Evolutionary conservation across 495 filamentous ascomycete genomes (phyloP), one percentile per base, ranked within the genome.

Genomic region (Aspergillus carlsbadensis): DNA sequence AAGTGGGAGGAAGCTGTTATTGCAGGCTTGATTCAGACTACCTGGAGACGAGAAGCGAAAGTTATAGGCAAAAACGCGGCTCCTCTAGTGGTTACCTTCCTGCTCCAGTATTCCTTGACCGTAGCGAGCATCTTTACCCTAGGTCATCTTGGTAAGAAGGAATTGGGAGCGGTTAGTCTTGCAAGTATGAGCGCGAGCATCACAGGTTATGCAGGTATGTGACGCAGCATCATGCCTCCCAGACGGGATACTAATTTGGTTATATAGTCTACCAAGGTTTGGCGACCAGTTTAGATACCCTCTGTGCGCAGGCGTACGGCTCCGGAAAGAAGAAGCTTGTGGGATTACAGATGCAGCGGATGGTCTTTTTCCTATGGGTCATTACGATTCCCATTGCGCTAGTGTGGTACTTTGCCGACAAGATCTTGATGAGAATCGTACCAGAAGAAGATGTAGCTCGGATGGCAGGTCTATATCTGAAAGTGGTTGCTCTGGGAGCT

Each of bases 1-100:
- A 86, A 88, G 71, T 96, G 91, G 91, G 87, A 91, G 52, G 85
- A 87, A 35, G 89, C 90, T 2, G 89, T 92, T 10, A 76, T 80
- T 0, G 79, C 83, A 3, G 89, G 89, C 7, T 73, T 79, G 55
- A 88, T 95, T 57, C 84, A 88, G 46, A 96, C 91, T 3, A 91
- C 90, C 0, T 95, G 90, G 88, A 83, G 84, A 61, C 81, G 89
- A 55, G 91, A 96, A 74, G 80, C 85, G 1, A 84, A 87, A 67
- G 87, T 89, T 0, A 74, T 92, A 33, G 64, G 69, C 5, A 75
- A 73, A 61, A 87, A 87, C 63, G 84, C 83, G n/a, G 70, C 75
- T 15, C 85, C 87, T 0, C 72, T 90, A 18, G 84, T 90, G 48
- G 65, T 87, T 34, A 90, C 87, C 6, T 91, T 89, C 61, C 54